Conservation (phyloP, 2,329 filamentous ascomycete species). For the Colletotrichum chrysophilum region DNA sequence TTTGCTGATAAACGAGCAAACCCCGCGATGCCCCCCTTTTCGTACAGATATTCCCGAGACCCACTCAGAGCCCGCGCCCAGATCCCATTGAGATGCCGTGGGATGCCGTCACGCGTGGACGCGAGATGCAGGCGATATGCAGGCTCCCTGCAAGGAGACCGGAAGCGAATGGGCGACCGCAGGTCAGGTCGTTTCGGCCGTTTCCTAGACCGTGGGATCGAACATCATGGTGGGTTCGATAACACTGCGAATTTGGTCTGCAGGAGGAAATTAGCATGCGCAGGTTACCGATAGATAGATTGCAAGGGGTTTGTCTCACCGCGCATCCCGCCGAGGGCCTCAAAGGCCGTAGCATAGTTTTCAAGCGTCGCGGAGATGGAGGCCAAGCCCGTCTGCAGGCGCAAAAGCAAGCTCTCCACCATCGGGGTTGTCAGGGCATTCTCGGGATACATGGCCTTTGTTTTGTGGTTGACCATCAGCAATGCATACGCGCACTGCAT, state of each 20-base stretch:
- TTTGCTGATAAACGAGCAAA: constrained; percentile 21
- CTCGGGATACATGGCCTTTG: constrained; percentile 38
- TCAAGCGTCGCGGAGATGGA: constrained; percentile 46
- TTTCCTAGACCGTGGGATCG: not conserved
- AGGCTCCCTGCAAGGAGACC: not conserved
- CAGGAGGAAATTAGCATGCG: not conserved
- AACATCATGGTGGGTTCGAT: constrained; percentile 27
- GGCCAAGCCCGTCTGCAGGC: constrained; percentile 45
- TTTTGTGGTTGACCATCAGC: constrained; percentile 47
- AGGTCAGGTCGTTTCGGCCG: not conserved
- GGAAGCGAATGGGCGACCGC: not conserved
- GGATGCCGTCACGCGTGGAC: not conserved
- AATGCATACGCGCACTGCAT: constrained; percentile 51
- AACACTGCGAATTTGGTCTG: constrained; percentile 30
- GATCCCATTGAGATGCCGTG: not conserved
- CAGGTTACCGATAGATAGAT: not conserved
- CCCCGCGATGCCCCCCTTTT: not conserved
- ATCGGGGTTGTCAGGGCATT: constrained; percentile 27
- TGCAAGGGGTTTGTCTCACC: constrained; percentile 32
- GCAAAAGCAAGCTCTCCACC: constrained; percentile 40
- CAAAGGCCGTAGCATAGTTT: constrained; percentile 49
- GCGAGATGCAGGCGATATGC: not conserved
- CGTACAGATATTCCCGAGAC: not conserved
- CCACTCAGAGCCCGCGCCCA: constrained; percentile 6
- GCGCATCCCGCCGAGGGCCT: constrained; percentile 50